A percentile compares a stretch with the other conserved stretches of the same genome.
phyloP scores from a whole-genome alignment of 352 stramenopile species.

The Globisporangium sylvaticum region DNA sequence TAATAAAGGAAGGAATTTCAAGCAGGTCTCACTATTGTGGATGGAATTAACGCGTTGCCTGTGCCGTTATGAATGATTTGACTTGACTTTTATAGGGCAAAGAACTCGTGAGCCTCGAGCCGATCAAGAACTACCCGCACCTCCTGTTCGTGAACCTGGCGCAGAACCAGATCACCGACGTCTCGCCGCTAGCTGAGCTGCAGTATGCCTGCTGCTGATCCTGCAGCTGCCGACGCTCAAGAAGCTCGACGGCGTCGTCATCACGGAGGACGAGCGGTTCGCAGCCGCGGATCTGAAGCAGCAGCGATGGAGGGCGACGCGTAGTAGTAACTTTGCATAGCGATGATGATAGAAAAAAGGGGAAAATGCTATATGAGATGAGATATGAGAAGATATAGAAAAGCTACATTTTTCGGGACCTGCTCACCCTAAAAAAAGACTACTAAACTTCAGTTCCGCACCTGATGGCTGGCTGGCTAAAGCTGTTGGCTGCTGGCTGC shows the following conservation, averaged over 20 bases:
- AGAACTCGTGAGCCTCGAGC: slow-evolving; percentile 44
- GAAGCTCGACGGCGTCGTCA: slow-evolving; percentile 49
- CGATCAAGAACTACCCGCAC: slow-evolving; percentile 58
- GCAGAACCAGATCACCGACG: slow-evolving; percentile 62
- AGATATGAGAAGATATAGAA: slow-evolving; percentile 25
- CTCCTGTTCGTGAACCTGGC: slow-evolving; percentile 70
- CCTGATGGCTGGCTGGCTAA: background rate
- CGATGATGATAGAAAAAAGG: slow-evolving; percentile 4
- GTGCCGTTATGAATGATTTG: no score
- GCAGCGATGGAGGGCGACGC: slow-evolving; percentile 23
- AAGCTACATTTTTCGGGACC: slow-evolving; percentile 7
- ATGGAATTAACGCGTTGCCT: no score
- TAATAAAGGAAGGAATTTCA: slow-evolving; percentile 13
- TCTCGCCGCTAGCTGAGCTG: slow-evolving; percentile 41
- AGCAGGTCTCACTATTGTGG: no score
- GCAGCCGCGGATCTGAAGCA: slow-evolving; percentile 56
- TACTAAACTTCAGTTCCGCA: slow-evolving; percentile 5
- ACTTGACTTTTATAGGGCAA: slow-evolving; percentile 33
- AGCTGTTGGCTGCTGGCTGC: no score
- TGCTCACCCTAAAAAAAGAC: slow-evolving; percentile 6
- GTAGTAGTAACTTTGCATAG: background rate
- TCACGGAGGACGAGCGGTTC: slow-evolving; percentile 65
- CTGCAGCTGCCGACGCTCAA: slow-evolving; percentile 47
- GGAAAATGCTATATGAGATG: slow-evolving; percentile 29
- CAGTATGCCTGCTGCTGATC: slow-evolving; percentile 48